Evolutionary conservation across 345 rosid species (phyloP).

Genomic region (Eucalyptus curtisii): DNA sequence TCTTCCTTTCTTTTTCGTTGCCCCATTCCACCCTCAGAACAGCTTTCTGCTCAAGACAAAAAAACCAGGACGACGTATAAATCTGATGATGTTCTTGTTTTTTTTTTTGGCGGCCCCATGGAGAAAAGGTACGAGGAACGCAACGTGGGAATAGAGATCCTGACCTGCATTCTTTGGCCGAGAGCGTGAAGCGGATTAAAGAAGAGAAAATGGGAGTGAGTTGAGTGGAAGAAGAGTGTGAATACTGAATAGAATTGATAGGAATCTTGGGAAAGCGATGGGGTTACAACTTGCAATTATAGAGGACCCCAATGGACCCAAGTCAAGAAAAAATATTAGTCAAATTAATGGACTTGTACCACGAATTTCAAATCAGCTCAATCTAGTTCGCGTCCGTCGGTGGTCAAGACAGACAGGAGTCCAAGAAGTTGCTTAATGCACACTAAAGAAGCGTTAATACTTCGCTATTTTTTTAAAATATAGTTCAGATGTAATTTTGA

Average conservation of each 20-base stretch:
- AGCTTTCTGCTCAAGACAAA: constrained; percentile 28
- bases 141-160: not conserved
- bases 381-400: not conserved
- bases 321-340: not conserved
- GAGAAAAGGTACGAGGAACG: not conserved
- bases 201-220: not conserved
- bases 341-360: not conserved
- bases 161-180: not conserved
- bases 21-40: constrained; percentile 29
- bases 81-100: not conserved
- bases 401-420: not conserved
- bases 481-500: not conserved
- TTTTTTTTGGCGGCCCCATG: not conserved
- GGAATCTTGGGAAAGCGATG: not conserved
- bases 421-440: not conserved
- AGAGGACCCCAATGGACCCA: not conserved
- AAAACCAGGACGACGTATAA: not conserved
- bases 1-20: constrained; percentile 30
- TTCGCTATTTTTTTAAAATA: not conserved
- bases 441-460: not conserved
- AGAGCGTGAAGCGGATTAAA: not conserved
- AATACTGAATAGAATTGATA: not conserved
- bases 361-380: not conserved
- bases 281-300: not conserved
- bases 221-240: not conserved